Percentiles rank a stretch among this genome's conserved stretches.
These are phyloP conservation scores for Rosa chinensis DNA, from an alignment of 306 rosid species.

Conservation along the genomic window DNA sequence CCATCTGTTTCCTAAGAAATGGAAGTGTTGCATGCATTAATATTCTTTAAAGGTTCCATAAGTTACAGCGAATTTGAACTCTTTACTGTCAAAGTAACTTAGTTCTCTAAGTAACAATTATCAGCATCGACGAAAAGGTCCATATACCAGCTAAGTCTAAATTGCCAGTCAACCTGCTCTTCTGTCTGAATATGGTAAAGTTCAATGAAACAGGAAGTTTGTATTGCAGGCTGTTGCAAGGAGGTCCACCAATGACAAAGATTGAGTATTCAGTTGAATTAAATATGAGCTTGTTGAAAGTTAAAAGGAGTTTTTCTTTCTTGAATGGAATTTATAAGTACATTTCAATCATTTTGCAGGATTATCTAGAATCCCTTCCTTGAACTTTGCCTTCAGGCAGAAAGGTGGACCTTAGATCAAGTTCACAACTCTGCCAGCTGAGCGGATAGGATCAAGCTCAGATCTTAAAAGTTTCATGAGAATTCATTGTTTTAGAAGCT, in stretches of 20 bases:
- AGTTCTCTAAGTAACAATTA: background rate
- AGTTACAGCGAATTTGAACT: background rate
- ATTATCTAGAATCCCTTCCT: background rate
- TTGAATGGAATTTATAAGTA: background rate
- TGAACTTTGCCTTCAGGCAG: constrained; percentile 1
- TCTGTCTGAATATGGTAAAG: background rate
- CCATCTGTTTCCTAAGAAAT: background rate
- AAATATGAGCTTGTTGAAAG: background rate
- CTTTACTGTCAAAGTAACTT: background rate
- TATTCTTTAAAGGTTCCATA: background rate
- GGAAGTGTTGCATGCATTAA: background rate
- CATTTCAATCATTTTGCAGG: background rate
- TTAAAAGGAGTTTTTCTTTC: background rate
- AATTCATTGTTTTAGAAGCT: background rate
- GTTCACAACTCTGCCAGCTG: background rate
- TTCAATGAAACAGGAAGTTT: background rate
- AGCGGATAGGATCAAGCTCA: background rate
- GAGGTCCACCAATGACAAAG: background rate
- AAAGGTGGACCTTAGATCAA: background rate
- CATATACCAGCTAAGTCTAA: background rate
- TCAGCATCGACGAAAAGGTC: background rate
- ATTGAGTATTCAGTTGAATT: background rate
- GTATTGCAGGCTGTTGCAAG: background rate
- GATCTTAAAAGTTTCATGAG: background rate
- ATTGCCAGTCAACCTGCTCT: background rate